phyloP scores from a whole-genome alignment of 768 basidiomycete species.

The Mycena leptocephala region DNA sequence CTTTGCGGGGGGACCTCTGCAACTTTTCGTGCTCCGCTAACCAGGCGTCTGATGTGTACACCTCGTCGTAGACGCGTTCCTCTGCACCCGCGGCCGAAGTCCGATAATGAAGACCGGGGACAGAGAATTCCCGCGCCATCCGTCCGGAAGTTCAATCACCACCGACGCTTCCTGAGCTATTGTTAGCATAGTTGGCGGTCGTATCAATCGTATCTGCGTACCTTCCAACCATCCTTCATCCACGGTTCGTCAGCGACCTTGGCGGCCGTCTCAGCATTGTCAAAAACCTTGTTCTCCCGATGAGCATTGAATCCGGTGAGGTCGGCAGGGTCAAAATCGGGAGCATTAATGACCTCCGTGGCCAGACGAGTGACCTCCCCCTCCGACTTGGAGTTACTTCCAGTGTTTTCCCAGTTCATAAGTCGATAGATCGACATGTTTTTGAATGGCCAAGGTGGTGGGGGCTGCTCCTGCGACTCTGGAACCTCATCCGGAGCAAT shows the following conservation, averaged over 20 bases:
- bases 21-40: constrained; percentile 39
- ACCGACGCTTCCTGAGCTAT: not conserved
- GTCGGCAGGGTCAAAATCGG: constrained; percentile 33
- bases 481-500: not conserved
- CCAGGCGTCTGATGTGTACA: too few species aligned
- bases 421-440: too few species aligned
- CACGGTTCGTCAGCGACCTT: not conserved
- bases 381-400: too few species aligned
- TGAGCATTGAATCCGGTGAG: constrained; percentile 38
- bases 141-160: not conserved
- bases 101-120: constrained; percentile 47
- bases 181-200: not conserved
- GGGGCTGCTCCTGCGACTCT: not conserved
- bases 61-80: constrained; percentile 40
- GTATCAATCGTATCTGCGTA: not conserved
- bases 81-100: constrained; percentile 21
- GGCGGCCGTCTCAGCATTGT: not conserved
- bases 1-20: constrained; percentile 34
- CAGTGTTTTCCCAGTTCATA: too few species aligned
- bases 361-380: too few species aligned
- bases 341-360: constrained; percentile 33
- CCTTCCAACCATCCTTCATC: not conserved
- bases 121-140: constrained; percentile 30
- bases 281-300: constrained; percentile 26
- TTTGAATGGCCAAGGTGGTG: constrained; percentile 49